Conservation (phyloP, 805 yeast species). For the Alloascoidea africana region DNA sequence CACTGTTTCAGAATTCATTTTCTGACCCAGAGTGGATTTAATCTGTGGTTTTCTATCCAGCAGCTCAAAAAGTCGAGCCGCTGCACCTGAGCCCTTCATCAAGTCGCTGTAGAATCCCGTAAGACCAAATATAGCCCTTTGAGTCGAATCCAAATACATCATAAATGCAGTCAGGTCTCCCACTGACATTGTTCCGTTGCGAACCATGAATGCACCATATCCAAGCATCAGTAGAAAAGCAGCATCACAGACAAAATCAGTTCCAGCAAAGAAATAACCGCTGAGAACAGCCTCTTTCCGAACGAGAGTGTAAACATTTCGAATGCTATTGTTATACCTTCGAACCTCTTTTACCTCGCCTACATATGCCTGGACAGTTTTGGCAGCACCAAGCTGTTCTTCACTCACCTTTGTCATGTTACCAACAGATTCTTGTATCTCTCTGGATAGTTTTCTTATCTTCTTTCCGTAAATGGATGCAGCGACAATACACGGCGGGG, state of each 20-base stretch:
- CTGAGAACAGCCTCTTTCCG: slow-evolving; percentile 66
- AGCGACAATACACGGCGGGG: slow-evolving; percentile 73
- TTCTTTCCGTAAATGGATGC: slow-evolving; percentile 72
- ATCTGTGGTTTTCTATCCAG: slow-evolving; percentile 66
- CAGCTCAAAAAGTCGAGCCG: slow-evolving; percentile 78
- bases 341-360: slow-evolving; percentile 70
- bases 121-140: slow-evolving; percentile 80
- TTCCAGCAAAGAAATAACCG: slow-evolving; percentile 63
- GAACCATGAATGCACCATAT: slow-evolving; percentile 72
- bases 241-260: slow-evolving; percentile 73
- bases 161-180: slow-evolving; percentile 88
- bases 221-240: slow-evolving; percentile 65
- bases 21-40: slow-evolving; percentile 45
- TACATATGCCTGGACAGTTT: slow-evolving; percentile 81
- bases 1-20: slow-evolving; percentile 19
- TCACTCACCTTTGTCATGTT: slow-evolving; percentile 80
- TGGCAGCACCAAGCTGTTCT: slow-evolving; percentile 73
- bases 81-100: slow-evolving; percentile 97
- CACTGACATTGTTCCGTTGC: slow-evolving; percentile 57
- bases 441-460: slow-evolving; percentile 58
- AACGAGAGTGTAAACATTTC: slow-evolving; percentile 50
- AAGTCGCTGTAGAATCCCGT: slow-evolving; percentile 86
- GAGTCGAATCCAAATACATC: slow-evolving; percentile 92
- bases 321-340: slow-evolving; percentile 57
- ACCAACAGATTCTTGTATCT: slow-evolving; percentile 76